Base-by-base conservation (phyloP, 345 rosid species). In the Excoecaria cochinchinensis region DNA sequence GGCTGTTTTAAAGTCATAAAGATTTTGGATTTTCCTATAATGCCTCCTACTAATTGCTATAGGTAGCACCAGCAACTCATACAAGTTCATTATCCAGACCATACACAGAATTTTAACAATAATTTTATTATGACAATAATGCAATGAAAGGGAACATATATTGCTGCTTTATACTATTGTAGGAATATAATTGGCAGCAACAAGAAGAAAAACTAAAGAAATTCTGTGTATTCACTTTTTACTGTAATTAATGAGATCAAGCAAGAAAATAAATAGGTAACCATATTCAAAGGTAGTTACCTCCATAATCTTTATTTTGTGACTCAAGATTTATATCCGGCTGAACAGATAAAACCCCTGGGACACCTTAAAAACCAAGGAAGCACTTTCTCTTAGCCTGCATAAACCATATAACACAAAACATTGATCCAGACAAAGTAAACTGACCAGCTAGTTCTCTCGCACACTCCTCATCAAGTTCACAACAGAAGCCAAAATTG, bases 321-420 rank as follows among this genome's bases (percentile, higher is more conserved):
- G 92, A 90, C 74, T 79, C 88, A 50, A 84, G 86, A 76, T 77
- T 84, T 76, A 83, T 86, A 83, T 95, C 99, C 22, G 83, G 89
- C 47, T 85, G 90, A 81, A 95, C 94, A 69, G 89, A 90, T 77
- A 85, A 83, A 81, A 95, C 90, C 78, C 97, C 99, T 76, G 99
- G 96, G 40, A 95, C 90, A 70, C 90, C 99, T 95, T 84, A 79
- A 83, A 55, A 59, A 67, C 56, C 21, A 66, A 19, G 24, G 40
- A 63, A 78, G 17, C 63, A 67, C 67, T 65, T 60, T 31, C 46
- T 46, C 55, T 68, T 71, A 70, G 71, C 72, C 67, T 51, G 69
- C 64, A 69, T 6, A 70, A 64, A n/a, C 44, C 56, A 67, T 22
- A 42, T 69, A 73, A 62, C 61, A n/a, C 1, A 79, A 42, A 61